Base-by-base conservation (phyloP, 352 stramenopile genomes). In the Phytophthora brassicae region DNA sequence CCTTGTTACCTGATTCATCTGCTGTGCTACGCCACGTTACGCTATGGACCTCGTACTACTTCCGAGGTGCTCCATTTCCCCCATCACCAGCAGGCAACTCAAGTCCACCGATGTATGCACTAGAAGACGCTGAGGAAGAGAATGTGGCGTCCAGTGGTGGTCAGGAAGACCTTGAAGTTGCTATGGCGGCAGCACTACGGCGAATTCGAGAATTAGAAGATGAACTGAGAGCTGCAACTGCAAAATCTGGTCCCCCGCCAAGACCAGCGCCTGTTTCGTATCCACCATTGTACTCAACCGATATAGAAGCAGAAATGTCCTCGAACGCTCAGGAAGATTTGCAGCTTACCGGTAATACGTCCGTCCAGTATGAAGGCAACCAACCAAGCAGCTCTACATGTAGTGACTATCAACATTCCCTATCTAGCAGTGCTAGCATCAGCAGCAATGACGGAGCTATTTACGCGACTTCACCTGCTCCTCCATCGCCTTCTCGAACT, bases 1-100 rank as follows among this genome's bases (percentile, higher is more conserved):
- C 74, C 14, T 57, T 95, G 3, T 54, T 95, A 35, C 86, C 86
- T 7, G 74, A 85, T 1, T 47, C 71, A 1, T 72, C 81, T 0
- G 68, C 74, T 1, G 52, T 95, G 23, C 57, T 94, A 33, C 77
- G 86, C 8, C 81, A 92, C 39, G 84, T 92, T 11, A 86, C 79
- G 35, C 62, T 95, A 0, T 95, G 86, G 86, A 92, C 62, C 17
- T 86, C 87, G 4, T 91, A 88, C 59, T 95, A 92, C 71, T 89
- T 84, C 61, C 81, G 82, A 4, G 74, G 82, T 1, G 48, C 83
- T 12, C 75, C 78, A 4, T 70, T 89, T 9, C 68, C 75, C 2
- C 61, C 69, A 9, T 70, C 62, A 13, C 72, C 79, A 0, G n/a
- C 42, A 7, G 69, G 69, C 0, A 93, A 91, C 55, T 59, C 74